Evolutionary conservation across 768 basidiomycete genomes (phyloP), one percentile per base, ranked within the genome.

Genomic region (Phylloporus rhodoxanthus): DNA sequence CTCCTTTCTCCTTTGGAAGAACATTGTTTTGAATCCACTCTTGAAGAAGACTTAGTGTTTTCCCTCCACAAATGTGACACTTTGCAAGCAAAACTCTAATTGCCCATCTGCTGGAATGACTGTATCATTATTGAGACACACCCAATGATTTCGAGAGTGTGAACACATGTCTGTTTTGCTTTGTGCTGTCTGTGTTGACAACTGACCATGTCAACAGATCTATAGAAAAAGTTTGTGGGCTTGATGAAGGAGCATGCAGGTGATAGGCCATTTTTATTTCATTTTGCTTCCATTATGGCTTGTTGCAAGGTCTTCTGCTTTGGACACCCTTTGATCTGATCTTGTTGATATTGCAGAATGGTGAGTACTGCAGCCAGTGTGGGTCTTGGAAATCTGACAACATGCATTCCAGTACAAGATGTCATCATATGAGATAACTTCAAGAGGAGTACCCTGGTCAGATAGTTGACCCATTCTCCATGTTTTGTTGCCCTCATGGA

Each of bases 21-120:
- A 73, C 5, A 76, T 86, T 21, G 75, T 81, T 20, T 77, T 80
- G 10, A 81, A 84, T 52, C 74, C 72, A 19, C 70, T 87, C 13
- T 70, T 88, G 55, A 75, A 81, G 56, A 70, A 76, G 45, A 81
- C 84, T 3, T 86, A 15, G 77, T 88, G 19, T 72, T 88, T 11
- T 87, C 87, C 65, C 71, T 88, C 55, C 87, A 87, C 64, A 87
- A 87, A 61, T 75, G 78, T 54, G 85, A 87, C n/a, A n/a, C n/a
- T n/a, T n/a, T 75, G 34, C 62, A 65, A 69, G 75, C 75, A 37
- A 88, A 88, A 71, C 77, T 86, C 9, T 70, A 70, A 28, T 71
- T 80, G 8, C 84, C 85, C 2, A 74, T 85, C 45, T 71, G 69
- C 19, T 75, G 87, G 50, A 71, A 73, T 0, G 72, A 84, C 57